Evolutionary conservation across 73 alveolate species (phyloP).

Genomic region (Paramecium tetraurelia): DNA sequence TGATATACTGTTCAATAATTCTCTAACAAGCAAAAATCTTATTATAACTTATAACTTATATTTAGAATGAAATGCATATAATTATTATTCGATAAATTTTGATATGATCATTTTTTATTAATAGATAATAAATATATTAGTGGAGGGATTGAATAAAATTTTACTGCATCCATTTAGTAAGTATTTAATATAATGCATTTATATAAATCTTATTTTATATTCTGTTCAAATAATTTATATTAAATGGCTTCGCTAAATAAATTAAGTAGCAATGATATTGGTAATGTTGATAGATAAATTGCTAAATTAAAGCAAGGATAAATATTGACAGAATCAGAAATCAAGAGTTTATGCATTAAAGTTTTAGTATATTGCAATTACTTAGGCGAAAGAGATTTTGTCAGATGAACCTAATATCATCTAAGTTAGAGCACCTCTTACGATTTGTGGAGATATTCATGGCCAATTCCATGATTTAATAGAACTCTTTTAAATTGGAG

Average conservation of each 20-base stretch:
- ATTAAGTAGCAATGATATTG: conserved; percentile 21
- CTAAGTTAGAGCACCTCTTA: conserved; percentile 80
- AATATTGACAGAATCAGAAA: conserved; percentile 76
- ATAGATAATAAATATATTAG: no score
- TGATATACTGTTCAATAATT: no score
- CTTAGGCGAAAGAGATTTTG: conserved; percentile 87
- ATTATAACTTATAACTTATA: no score
- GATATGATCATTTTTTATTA: no score
- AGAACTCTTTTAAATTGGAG: conserved; percentile 81
- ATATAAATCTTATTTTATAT: neutral
- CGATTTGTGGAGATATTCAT: conserved; percentile 97
- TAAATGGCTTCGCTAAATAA: conserved; percentile 20
- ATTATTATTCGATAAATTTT: no score
- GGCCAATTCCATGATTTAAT: conserved; percentile 95
- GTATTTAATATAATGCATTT: neutral
- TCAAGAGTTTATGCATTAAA: conserved; percentile 75
- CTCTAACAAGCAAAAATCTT: no score
- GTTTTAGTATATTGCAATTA: neutral
- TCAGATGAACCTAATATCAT: conserved; percentile 71
- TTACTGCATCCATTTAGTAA: neutral
- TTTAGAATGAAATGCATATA: no score
- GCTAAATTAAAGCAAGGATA: conserved; percentile 50
- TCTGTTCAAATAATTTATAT: neutral
- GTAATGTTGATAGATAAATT: conserved; percentile 21
- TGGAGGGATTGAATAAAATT: no score